A percentile compares a stretch with the other conserved stretches of the same genome.
phyloP scores from a whole-genome alignment of 73 alveolate species.

The Symbiodinium natans region DNA sequence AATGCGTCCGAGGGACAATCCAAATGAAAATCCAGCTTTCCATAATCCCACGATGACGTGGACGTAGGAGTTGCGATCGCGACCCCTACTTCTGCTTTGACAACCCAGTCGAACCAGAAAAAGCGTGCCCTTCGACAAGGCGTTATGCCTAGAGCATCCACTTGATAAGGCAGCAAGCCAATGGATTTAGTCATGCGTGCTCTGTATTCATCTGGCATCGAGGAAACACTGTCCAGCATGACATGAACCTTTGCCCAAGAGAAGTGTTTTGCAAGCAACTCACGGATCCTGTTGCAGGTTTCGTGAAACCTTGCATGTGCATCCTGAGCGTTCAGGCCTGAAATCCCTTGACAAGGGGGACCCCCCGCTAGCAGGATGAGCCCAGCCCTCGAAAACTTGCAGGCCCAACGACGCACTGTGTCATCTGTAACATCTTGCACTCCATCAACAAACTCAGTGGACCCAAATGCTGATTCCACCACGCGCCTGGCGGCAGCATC shows the following conservation, averaged over 20 bases:
- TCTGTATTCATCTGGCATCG: neutral
- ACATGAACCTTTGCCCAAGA: neutral
- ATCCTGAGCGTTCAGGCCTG: neutral
- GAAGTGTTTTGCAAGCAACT: neutral
- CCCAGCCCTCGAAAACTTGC: neutral
- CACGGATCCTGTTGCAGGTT: neutral
- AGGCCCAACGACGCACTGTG: neutral
- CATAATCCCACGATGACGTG: neutral
- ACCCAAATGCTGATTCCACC: neutral
- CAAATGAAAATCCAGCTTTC: neutral
- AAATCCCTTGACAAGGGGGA: conserved; percentile 39
- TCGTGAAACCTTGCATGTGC: neutral
- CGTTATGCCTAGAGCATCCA: neutral
- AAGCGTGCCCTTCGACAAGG: neutral
- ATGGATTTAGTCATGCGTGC: neutral
- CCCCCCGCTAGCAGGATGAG: conserved; percentile 5
- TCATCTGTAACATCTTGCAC: neutral
- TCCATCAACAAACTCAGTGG: neutral
- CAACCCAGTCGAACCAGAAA: neutral
- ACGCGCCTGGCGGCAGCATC: neutral
- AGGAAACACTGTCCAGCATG: neutral
- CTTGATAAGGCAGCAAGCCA: neutral
- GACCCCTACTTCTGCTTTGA: neutral
- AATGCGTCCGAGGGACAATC: neutral
- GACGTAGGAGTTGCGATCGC: neutral